Base-by-base conservation (phyloP, 345 rosid genomes). In the Citrus inodora region DNA sequence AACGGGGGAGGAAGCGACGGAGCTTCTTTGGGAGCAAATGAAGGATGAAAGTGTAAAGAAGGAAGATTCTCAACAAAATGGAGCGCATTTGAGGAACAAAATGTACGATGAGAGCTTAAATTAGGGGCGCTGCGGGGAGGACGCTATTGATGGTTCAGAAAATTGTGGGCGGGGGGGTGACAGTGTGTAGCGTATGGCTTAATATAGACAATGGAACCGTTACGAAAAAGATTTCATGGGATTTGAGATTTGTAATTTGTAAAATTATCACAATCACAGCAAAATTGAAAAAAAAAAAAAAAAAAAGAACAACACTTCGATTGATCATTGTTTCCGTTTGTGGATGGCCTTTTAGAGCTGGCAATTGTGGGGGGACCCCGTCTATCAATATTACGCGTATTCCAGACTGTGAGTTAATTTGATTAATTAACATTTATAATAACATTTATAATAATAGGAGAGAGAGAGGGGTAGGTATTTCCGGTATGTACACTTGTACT, bases 1-100 rank as follows among this genome's bases (percentile, higher is more conserved):
- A 86, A 53, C 74, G 67, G 63, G 86, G 89, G 78, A 87, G 79
- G 75, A 83, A 83, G 70, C 70, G 66, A 40, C 87, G 74, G 1
- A 92, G 90, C 72, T 89, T 91, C 80, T 87, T 86, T 76, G 94
- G 93, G 60, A 87, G 68, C 71, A 90, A 80, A 75, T 69, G 84
- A 24, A 86, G 86, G 5, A 90, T 65, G 60, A 90, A 86, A 51
- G 82, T 83, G 86, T 88, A 86, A 46, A 89, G 85, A 82, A 85
- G 85, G 77, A 80, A 85, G 63, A 89, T 86, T 71, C 87, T 89
- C 3, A 75, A 81, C 79, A 89, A 70, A 67, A 82, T 68, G 61
- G 79, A 40, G 78, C 79, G 82, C 87, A 85, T 84, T 38, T 32
- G 73, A 28, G 65, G 74, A 19, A 30, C 58, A 51, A 16, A 7